A percentile compares a stretch with the other conserved stretches of the same genome.
Evolutionary conservation across 495 filamentous ascomycete genomes (phyloP).

Genomic region (Penicillium samsonianum): DNA sequence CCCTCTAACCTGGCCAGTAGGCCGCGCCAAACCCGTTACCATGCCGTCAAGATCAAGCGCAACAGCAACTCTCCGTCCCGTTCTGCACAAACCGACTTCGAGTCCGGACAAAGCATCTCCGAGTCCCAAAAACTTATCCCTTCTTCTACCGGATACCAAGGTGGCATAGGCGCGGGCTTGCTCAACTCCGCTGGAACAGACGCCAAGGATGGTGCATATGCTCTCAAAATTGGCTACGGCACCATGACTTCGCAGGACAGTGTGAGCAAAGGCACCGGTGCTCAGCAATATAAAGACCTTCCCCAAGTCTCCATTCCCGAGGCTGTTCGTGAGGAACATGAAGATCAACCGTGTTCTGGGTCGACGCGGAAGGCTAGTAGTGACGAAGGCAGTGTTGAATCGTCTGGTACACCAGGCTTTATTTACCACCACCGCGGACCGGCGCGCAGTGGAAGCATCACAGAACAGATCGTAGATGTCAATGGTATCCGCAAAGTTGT

Average conservation of each 20-base stretch:
- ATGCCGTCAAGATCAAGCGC: constrained; percentile 86
- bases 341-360: constrained; percentile 24
- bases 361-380: constrained; percentile 27
- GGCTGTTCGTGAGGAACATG: constrained; percentile 41
- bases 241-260: constrained; percentile 36
- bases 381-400: constrained; percentile 40
- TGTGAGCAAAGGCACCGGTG: constrained; percentile 28
- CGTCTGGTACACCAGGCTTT: constrained; percentile 37
- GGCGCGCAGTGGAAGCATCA: constrained; percentile 83
- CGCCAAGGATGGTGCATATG: constrained; percentile 70
- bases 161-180: constrained; percentile 55
- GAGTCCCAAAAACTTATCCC: constrained; percentile 28
- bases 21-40: constrained; percentile 80
- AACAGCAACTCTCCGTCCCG: constrained; percentile 51
- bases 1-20: constrained; percentile 87
- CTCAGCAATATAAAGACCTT: constrained; percentile 31
- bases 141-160: constrained; percentile 34
- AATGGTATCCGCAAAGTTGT: constrained; percentile 84
- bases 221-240: constrained; percentile 66
- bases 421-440: constrained; percentile 49
- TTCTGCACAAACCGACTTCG: constrained; percentile 42
- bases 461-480: constrained; percentile 79
- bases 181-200: constrained; percentile 51
- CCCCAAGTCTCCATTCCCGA: constrained; percentile 40
- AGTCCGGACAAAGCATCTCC: constrained; percentile 33